Evolutionary conservation across 305 asterid species (phyloP), one percentile per base, ranked within the genome.

Genomic region (Fraxinus nigra): DNA sequence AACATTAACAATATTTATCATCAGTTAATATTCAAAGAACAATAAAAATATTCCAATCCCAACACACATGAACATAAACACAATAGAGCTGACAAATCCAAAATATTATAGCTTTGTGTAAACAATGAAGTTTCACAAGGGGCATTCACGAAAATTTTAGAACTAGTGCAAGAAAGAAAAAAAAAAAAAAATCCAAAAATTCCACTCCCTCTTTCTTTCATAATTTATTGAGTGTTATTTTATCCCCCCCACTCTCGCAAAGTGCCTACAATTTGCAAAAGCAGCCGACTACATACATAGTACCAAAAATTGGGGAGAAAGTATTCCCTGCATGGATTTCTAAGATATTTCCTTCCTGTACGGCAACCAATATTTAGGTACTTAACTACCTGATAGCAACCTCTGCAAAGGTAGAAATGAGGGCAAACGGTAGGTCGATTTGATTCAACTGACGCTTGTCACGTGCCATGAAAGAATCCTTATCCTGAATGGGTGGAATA

Each of bases 301-400:
- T 75, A 76, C 75, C 54, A 79, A 76, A 82, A 82, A 72, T 59
- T 5, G 77, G 79, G 81, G 13, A 22, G 16, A 22, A 3, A 26
- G 35, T 5, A 30, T 69, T 69, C 75, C 20, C 38, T 28, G 78
- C 78, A 76, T 61, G 65, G 69, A 72, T 40, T 86, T 83, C 48
- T 78, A 86, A 54, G 61, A 78, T 75, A 80, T 80, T 83, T 78
- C 82, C 76, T 65, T 30, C 34, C 14, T 72, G 90, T 87, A 88
- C 87, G 89, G 88, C 89, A 83, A 65, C 84, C 87, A 90, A 82
- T 77, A 80, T 83, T 81, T 81, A 76, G 88, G 89, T 81, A 77
- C 82, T 61, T 61, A 26, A 67, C 18, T 72, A 81, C 86, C 78
- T 79, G 63, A 85, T 63, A 83, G 84, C 82, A 86, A 84, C 87